A percentile compares a stretch with the other conserved stretches of the same genome.
These are phyloP conservation scores for Lachancea thermotolerans DNA, from an alignment of 805 yeast species.

Conservation along the genomic window DNA sequence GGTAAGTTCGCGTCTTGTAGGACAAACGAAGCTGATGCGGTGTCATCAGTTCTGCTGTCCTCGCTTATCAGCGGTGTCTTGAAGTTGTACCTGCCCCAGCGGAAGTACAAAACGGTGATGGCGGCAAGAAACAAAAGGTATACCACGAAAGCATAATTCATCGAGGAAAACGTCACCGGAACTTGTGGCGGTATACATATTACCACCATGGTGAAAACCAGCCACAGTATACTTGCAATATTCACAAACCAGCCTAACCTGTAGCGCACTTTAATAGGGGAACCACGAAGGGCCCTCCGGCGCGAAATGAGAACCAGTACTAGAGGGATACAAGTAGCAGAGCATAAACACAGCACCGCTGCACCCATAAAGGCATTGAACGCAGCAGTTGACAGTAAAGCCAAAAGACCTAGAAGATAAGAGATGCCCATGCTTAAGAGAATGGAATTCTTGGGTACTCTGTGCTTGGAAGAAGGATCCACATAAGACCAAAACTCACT, in stretches of 20 bases:
- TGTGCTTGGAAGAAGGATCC: slow-evolving; percentile 45
- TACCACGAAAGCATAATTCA: slow-evolving; percentile 57
- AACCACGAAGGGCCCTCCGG: slow-evolving; percentile 56
- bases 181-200: slow-evolving; percentile 68
- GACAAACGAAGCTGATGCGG: neutral
- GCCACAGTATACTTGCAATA: slow-evolving; percentile 52
- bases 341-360: slow-evolving; percentile 65
- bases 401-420: slow-evolving; percentile 52
- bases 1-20: neutral
- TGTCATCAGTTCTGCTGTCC: slow-evolving; percentile 1
- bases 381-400: slow-evolving; percentile 64
- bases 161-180: slow-evolving; percentile 37
- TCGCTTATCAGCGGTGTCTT: slow-evolving; percentile 49
- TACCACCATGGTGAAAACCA: slow-evolving; percentile 48
- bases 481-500: slow-evolving; percentile 60
- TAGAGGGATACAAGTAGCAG: slow-evolving; percentile 74
- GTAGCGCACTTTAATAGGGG: slow-evolving; percentile 55
- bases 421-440: slow-evolving; percentile 58
- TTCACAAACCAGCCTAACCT: slow-evolving; percentile 61
- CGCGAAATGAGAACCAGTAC: slow-evolving; percentile 52
- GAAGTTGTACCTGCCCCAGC: slow-evolving; percentile 59
- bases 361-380: slow-evolving; percentile 82
- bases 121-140: slow-evolving; percentile 41
- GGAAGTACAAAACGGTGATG: slow-evolving; percentile 44
- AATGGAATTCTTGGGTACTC: slow-evolving; percentile 66